These are phyloP conservation scores for Wickerhamiella galacta DNA, from an alignment of 805 yeast species.

Conservation along the genomic window DNA sequence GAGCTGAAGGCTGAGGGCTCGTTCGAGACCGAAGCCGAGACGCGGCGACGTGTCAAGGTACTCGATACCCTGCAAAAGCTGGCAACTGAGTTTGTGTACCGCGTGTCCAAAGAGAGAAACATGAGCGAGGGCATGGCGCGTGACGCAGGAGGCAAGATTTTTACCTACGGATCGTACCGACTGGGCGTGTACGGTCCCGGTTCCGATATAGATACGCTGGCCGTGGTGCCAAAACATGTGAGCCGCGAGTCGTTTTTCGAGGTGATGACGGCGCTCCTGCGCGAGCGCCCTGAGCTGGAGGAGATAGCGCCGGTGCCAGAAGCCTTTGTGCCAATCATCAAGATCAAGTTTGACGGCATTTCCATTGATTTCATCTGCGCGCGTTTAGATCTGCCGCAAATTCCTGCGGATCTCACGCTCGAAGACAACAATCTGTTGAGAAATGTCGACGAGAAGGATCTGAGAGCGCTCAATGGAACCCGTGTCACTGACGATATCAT, in stretches of 20 bases:
- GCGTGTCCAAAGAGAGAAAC: constrained; percentile 62
- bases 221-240: constrained; percentile 96
- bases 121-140: constrained; percentile 96
- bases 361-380: constrained; percentile 86
- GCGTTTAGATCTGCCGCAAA: constrained; percentile 62
- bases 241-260: constrained; percentile 76
- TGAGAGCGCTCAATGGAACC: constrained; percentile 86
- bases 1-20: constrained; percentile 75
- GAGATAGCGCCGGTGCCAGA: constrained; percentile 91
- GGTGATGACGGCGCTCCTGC: constrained; percentile 54
- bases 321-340: constrained; percentile 94
- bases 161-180: constrained; percentile 86
- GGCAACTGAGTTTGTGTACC: constrained; percentile 66
- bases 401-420: constrained; percentile 57
- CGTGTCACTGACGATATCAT: constrained; percentile 92
- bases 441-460: constrained; percentile 80
- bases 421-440: constrained; percentile 72
- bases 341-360: constrained; percentile 76
- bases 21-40: constrained; percentile 74
- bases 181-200: constrained; percentile 97
- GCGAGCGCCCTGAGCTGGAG: constrained; percentile 64
- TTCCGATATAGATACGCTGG: constrained; percentile 88
- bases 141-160: constrained; percentile 97
- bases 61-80: constrained; percentile 54
- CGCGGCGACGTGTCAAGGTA: constrained; percentile 62